These are phyloP conservation scores for Lophiostoma macrostomum DNA, from an alignment of 495 filamentous ascomycete species.

Conservation along the genomic window DNA sequence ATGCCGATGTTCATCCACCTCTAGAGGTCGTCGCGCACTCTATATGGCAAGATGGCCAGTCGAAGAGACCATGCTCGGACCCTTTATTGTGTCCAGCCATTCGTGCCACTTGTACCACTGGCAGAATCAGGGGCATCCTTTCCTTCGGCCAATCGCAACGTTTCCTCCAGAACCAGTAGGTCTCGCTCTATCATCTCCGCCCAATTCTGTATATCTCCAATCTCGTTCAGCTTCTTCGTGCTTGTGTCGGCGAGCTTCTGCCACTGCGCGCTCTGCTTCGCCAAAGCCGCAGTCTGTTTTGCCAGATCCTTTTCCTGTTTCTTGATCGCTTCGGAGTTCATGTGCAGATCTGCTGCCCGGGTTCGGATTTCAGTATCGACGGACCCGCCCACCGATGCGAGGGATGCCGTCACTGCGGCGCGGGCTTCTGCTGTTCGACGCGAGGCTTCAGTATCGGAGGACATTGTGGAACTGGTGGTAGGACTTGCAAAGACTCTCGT, in stretches of 20 bases:
- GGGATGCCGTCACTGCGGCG: constrained; percentile 72
- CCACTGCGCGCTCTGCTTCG: constrained; percentile 68
- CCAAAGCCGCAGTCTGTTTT: constrained; percentile 62
- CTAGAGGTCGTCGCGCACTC: too few relatives aligned
- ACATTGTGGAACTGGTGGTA: constrained; percentile 24
- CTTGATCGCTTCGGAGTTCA: constrained; percentile 64
- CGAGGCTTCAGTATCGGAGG: constrained; percentile 25
- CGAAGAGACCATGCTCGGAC: too few relatives aligned
- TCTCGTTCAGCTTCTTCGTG: constrained; percentile 75
- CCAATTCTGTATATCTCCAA: constrained; percentile 97
- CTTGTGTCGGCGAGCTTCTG: constrained; percentile 65
- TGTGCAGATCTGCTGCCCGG: constrained; percentile 72
- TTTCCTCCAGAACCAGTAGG: constrained; percentile 84
- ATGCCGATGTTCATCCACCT: too few relatives aligned
- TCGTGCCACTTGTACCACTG: constrained; percentile 29
- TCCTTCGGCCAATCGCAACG: constrained; percentile 62
- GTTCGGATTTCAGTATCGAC: constrained; percentile 67
- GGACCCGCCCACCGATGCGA: constrained; percentile 65
- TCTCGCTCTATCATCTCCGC: constrained; percentile 94
- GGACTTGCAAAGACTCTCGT: too few relatives aligned
- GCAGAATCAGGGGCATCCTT: constrained; percentile 31
- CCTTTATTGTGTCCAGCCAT: constrained; percentile 25
- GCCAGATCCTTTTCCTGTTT: constrained; percentile 70
- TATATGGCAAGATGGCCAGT: too few relatives aligned
- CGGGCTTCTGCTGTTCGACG: constrained; percentile 62